These are phyloP conservation scores for Diaporthe nobilis DNA, from an alignment of 2,329 filamentous ascomycete species.

Conservation along the genomic window DNA sequence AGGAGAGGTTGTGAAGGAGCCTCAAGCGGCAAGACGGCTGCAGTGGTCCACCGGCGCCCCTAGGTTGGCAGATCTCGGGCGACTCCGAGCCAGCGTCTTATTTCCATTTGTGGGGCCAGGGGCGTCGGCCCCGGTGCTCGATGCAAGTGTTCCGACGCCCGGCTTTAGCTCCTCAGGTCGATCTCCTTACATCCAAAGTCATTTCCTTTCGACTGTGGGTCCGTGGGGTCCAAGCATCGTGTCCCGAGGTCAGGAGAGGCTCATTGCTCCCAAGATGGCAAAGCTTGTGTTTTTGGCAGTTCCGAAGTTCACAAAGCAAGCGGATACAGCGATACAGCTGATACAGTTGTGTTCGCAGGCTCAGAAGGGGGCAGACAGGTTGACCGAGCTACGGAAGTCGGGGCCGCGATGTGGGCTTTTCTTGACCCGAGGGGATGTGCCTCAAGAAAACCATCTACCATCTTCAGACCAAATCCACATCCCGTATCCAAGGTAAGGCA, in stretches of 20 bases:
- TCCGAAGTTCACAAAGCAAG: not conserved
- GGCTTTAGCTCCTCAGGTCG: slow-evolving; percentile 23
- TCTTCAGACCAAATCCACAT: not conserved
- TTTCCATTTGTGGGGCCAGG: slow-evolving; percentile 28
- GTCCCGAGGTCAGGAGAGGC: slow-evolving; percentile 20
- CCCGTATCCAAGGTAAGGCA: not conserved
- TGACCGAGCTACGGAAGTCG: not conserved
- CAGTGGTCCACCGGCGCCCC: slow-evolving; percentile 2
- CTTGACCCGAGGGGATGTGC: not conserved
- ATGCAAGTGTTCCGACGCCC: slow-evolving; percentile 10
- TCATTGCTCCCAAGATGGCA: not conserved
- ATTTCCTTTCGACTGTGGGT: slow-evolving; percentile 15
- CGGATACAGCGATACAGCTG: not conserved
- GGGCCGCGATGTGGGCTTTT: not conserved
- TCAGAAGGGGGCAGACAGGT: not conserved
- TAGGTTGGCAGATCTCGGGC: slow-evolving; percentile 38
- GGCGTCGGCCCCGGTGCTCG: slow-evolving; percentile 24
- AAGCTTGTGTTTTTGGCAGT: slow-evolving; percentile 10
- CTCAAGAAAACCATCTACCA: not conserved
- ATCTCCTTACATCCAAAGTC: slow-evolving; percentile 20
- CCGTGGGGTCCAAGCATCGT: not conserved
- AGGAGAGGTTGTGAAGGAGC: slow-evolving; percentile 8
- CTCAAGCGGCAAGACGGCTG: slow-evolving; percentile 35
- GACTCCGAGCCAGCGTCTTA: slow-evolving; percentile 34
- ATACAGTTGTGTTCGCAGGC: too few relatives aligned